phyloP scores from a whole-genome alignment of 1,139 yeast species.

The Candida buenavistaensis region DNA sequence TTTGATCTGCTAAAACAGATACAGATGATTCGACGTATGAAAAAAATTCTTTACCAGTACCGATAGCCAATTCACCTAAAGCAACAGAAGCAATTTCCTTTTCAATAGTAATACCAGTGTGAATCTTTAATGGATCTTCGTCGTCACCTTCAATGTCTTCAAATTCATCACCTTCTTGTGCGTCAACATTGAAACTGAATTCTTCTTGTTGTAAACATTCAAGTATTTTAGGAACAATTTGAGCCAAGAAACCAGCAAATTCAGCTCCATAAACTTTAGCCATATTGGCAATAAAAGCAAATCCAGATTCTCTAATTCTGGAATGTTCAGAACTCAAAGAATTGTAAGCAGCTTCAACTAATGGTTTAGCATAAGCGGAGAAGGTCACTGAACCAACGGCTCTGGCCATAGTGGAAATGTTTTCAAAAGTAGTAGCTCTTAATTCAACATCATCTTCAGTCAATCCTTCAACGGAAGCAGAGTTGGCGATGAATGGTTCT shows the following conservation, averaged over 20 bases:
- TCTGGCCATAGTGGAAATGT: slow-evolving; percentile 91
- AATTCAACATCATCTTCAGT: slow-evolving; percentile 79
- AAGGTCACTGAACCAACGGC: slow-evolving; percentile 94
- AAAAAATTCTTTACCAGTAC: slow-evolving; percentile 78
- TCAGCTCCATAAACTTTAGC: slow-evolving; percentile 93
- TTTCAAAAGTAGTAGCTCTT: slow-evolving; percentile 89
- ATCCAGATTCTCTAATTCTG: slow-evolving; percentile 91
- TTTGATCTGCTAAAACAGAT: slow-evolving; percentile 65
- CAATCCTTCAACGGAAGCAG: slow-evolving; percentile 67
- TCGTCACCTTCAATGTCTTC: slow-evolving; percentile 54
- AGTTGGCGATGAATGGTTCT: slow-evolving; percentile 73
- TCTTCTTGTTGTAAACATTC: slow-evolving; percentile 84
- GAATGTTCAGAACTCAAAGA: slow-evolving; percentile 78
- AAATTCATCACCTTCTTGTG: slow-evolving; percentile 39
- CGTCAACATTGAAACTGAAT: slow-evolving; percentile 54
- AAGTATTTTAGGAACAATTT: slow-evolving; percentile 80
- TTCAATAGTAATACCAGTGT: slow-evolving; percentile 94
- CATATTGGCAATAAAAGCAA: slow-evolving; percentile 91
- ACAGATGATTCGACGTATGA: slow-evolving; percentile 76
- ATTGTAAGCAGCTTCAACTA: slow-evolving; percentile 83
- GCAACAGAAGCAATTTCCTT: slow-evolving; percentile 97
- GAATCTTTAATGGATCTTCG: slow-evolving; percentile 68
- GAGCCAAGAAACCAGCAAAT: slow-evolving; percentile 81
- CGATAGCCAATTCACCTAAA: slow-evolving; percentile 81
- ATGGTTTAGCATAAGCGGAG: slow-evolving; percentile 81